phyloP scores from a whole-genome alignment of 2,329 filamentous ascomycete species.

The Byssoonygena ceratinophila region DNA sequence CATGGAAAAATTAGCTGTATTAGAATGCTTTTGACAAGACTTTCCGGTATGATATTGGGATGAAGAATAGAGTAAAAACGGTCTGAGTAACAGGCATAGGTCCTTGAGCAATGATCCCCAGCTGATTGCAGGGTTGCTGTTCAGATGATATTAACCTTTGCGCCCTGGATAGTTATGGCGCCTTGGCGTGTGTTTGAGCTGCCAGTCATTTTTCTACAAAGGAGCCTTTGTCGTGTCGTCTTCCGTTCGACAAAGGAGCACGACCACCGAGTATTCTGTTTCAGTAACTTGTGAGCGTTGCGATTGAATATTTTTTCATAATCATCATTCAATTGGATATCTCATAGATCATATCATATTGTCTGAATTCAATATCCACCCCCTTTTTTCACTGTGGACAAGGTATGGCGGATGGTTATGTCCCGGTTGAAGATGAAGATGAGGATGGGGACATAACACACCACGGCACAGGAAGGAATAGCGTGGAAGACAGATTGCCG shows the following conservation, averaged over 20 bases:
- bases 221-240: background rate
- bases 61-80: no score
- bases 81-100: no score
- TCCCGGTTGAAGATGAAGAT: conserved; percentile 16
- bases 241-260: background rate
- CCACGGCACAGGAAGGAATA: background rate
- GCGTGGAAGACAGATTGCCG: conserved; percentile 1
- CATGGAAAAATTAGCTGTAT: no score
- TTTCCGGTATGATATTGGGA: no score
- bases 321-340: background rate
- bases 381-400: background rate
- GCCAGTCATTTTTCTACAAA: background rate
- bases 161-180: no score
- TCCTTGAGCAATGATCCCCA: no score
- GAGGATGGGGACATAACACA: conserved; percentile 12
- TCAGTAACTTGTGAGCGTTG: background rate
- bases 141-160: no score
- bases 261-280: background rate
- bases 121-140: no score
- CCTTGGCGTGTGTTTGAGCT: background rate
- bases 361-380: background rate
- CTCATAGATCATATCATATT: background rate
- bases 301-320: background rate
- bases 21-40: no score
- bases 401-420: conserved; percentile 16